Evolutionary conservation across 2,329 filamentous ascomycete genomes (phyloP).

Genomic region (Nemania sp.): DNA sequence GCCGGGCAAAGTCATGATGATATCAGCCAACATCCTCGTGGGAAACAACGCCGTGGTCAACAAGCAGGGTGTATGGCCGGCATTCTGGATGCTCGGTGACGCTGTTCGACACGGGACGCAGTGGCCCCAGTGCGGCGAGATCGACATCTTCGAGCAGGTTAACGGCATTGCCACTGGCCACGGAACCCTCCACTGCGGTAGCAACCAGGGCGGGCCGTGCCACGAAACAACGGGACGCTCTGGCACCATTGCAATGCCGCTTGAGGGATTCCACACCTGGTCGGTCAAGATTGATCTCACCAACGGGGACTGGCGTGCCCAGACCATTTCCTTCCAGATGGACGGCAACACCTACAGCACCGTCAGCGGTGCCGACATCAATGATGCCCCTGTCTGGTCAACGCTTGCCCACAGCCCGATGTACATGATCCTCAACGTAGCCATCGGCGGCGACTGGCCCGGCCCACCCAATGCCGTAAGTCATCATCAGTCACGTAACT

Average conservation of each 20-base stretch:
- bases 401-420: slow-evolving; percentile 53
- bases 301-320: slow-evolving; percentile 47
- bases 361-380: slow-evolving; percentile 50
- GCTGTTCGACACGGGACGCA: slow-evolving; percentile 49
- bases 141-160: slow-evolving; percentile 61
- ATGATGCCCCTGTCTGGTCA: slow-evolving; percentile 52
- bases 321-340: slow-evolving; percentile 56
- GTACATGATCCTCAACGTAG: slow-evolving; percentile 57
- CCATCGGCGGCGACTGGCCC: slow-evolving; percentile 57
- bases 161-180: slow-evolving; percentile 52
- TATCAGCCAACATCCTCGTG: slow-evolving; percentile 52
- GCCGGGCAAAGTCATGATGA: slow-evolving; percentile 49
- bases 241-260: slow-evolving; percentile 41
- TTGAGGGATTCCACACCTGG: slow-evolving; percentile 53
- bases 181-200: slow-evolving; percentile 57
- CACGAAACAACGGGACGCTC: slow-evolving; percentile 53
- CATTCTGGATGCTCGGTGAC: slow-evolving; percentile 61
- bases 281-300: slow-evolving; percentile 54
- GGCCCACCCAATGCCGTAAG: slow-evolving; percentile 36
- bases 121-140: slow-evolving; percentile 60
- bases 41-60: slow-evolving; percentile 43
- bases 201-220: slow-evolving; percentile 51
- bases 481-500: not conserved
- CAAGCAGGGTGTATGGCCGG: slow-evolving; percentile 61
- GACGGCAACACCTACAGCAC: slow-evolving; percentile 50